Evolutionary conservation across 768 basidiomycete genomes (phyloP).

Genomic region (Punctularia strigosozonata): DNA sequence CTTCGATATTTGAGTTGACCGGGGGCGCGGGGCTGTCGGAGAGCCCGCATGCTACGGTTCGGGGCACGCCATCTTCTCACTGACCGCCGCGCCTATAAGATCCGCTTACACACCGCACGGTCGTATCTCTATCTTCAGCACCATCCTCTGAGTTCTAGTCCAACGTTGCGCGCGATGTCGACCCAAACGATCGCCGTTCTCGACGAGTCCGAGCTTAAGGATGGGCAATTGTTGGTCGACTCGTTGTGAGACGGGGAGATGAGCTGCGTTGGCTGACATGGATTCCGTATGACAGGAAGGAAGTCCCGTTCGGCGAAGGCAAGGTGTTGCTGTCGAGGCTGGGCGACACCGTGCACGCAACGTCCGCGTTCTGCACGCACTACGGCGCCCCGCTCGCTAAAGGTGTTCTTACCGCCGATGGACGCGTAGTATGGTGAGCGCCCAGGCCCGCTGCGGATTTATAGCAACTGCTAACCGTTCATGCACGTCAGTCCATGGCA

Average conservation of each 20-base stretch:
- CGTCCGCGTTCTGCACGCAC: slow-evolving; percentile 81
- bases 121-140: no score
- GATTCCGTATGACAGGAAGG: slow-evolving; percentile 43
- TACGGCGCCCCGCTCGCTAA: slow-evolving; percentile 83
- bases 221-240: slow-evolving; percentile 46
- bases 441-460: not conserved
- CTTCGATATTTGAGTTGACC: no score
- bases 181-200: slow-evolving; percentile 36
- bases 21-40: no score
- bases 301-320: slow-evolving; percentile 66
- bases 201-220: slow-evolving; percentile 31
- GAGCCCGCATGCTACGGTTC: no score
- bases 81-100: no score
- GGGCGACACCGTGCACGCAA: slow-evolving; percentile 66
- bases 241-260: not conserved
- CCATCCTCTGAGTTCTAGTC: no score
- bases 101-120: no score
- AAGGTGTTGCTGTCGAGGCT: slow-evolving; percentile 72
- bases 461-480: not conserved
- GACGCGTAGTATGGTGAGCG: slow-evolving; percentile 65
- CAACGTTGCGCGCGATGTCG: slow-evolving; percentile 17
- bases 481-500: slow-evolving; percentile 62
- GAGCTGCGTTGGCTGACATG: not conserved
- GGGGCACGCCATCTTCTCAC: no score
- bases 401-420: slow-evolving; percentile 70